Evolutionary conservation across 306 rosid genomes (phyloP), one percentile per base, ranked within the genome.

Genomic region (Prosopis cineraria): DNA sequence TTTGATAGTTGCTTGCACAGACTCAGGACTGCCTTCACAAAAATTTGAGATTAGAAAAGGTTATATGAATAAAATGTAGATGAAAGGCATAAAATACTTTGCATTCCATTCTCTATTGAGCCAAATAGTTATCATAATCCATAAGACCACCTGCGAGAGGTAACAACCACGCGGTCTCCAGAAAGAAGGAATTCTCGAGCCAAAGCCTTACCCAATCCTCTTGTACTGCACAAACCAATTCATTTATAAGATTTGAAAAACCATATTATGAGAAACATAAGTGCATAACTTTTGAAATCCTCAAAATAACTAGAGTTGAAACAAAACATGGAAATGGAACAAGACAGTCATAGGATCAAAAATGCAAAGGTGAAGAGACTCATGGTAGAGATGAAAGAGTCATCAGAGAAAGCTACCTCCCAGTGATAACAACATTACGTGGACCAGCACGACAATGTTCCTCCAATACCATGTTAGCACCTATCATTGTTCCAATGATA

Each of bases 161-260:
- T 88, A 13, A 95, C 88, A 70, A 95, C 84, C 64, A 95, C 96
- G 0, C 84, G 98, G 73, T 95, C 99, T 74, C 98, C 98, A 0
- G 98, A 93, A 64, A 93, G 98, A 78, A 95, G 98, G 83, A 95
- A 93, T 80, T 95, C 99, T 7, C 97, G 88, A 19, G 99, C 99
- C 68, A 95, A 85, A 0, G 99, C 99, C 89, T 95, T 95, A 2
- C 99, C 98, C 64, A 95, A 80, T 67, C 99, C 99, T 83, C 99
- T 85, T 67, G 99, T 95, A 82, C 99, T 95, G 96, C 62, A 79
- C 78, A 75, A 59, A 33, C 52, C 50, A 40, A 24, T 39, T 19
- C 78, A 90, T 82, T 69, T 29, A 80, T 70, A 68, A 78, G 72
- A 82, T 29, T 13, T 68, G 79, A 48, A 34, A 48, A 72, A 36